Percentiles rank a stretch among this genome's conserved stretches.
Evolutionary conservation across 2,329 filamentous ascomycete genomes (phyloP).

Genomic region (Fusarium austroafricanum): DNA sequence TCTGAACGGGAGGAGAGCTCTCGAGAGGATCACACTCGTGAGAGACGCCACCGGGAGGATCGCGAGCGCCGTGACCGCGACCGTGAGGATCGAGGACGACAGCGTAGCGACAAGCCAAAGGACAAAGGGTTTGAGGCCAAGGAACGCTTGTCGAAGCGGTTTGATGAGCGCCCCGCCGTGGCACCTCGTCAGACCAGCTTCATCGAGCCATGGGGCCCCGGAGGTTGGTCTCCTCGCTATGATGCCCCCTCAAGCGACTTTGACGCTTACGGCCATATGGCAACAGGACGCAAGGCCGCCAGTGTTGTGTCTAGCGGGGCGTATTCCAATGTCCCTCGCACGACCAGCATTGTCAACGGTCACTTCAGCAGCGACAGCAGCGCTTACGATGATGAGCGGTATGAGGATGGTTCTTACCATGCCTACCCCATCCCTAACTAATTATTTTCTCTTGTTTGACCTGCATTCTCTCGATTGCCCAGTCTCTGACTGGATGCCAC

Average conservation of each 20-base stretch:
- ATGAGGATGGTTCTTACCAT: slow-evolving; percentile 53
- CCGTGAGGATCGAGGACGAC: slow-evolving; percentile 41
- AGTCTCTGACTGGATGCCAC: slow-evolving; percentile 1
- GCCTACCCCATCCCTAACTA: slow-evolving; percentile 50
- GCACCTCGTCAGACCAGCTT: slow-evolving; percentile 49
- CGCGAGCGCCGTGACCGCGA: slow-evolving; percentile 43
- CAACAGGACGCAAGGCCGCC: slow-evolving; percentile 45
- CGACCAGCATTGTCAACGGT: slow-evolving; percentile 42
- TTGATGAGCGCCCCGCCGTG: slow-evolving; percentile 50
- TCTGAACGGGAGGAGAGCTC: slow-evolving; percentile 40
- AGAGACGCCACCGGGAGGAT: slow-evolving; percentile 40
- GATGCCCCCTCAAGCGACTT: slow-evolving; percentile 42
- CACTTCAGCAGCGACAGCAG: slow-evolving; percentile 49
- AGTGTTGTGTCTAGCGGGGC: slow-evolving; percentile 39
- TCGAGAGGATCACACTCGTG: slow-evolving; percentile 36
- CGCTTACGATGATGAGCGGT: slow-evolving; percentile 47
- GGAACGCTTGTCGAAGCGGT: slow-evolving; percentile 53
- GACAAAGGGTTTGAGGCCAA: slow-evolving; percentile 48
- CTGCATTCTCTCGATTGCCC: slow-evolving; percentile 1
- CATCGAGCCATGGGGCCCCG: slow-evolving; percentile 51
- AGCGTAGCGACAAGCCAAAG: slow-evolving; percentile 44
- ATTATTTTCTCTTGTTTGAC: slow-evolving; percentile 28
- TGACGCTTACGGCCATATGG: slow-evolving; percentile 46
- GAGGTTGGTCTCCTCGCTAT: slow-evolving; percentile 47
- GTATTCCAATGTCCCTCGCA: slow-evolving; percentile 49